Base-by-base conservation (phyloP, 2,329 filamentous ascomycete species). In the Cladophialophora bantiana region DNA sequence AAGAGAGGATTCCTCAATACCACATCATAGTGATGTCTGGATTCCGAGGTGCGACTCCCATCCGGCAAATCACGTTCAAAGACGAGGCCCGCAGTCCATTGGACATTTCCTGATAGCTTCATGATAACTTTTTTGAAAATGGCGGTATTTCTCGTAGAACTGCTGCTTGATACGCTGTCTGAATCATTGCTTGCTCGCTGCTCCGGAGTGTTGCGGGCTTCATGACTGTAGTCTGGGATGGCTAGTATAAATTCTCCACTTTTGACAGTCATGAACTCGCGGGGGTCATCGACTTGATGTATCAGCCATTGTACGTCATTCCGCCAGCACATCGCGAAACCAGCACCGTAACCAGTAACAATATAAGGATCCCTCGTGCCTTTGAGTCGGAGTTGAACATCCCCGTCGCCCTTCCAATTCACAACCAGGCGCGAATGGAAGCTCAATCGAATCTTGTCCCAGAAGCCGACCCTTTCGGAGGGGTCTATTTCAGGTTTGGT, bases 311-410 rank as follows among this genome's bases (percentile, higher is more conserved):
- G 88, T 42, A 99, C 94, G 77, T 97, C 91, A 74, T 93, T 96
- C 60, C 95, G 90, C 94, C 94, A 99, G 77, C 96, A 98, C 93
- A 99, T 97, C 52, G 98, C 87, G 75, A 99, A 96, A 4, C 95
- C 95, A 38, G 94, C 94, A 45, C 95, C 95, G 72, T 94, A 90
- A 7, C 94, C 94, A 45, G 93, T 97, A 53, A 99, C 89, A 67
- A 91, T 87, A 77, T 99, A 99, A 1, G 95, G 95, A 78, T 99
- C 94, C 64, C 96, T 88, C 61, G 94, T 89, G 45, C 88, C 93
- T 81, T 99, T 99, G 38, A 99, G 85, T 36, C 93, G 90, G 32
- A 99, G 84, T 77, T 98, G 95, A 38, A 99, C 92, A 79, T 98
- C 94, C 4, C 96, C 96, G 76, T 97, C 94, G 10, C 93, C 94